Evolutionary conservation across 257 asterid genomes (phyloP).

Genomic region (Solanum paucissectum): DNA sequence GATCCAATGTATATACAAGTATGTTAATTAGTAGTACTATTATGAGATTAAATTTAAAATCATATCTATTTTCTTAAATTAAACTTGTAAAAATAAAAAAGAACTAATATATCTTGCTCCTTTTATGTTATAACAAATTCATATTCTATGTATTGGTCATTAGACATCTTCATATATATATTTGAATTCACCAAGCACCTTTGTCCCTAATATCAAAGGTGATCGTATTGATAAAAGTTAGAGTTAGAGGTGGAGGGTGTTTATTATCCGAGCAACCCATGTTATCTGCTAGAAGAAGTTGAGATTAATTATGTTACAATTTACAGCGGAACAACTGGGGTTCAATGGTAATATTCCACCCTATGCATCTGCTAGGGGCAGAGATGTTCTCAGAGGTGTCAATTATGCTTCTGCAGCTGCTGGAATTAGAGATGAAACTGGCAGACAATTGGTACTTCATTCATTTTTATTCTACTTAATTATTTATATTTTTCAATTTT

Average conservation of each 20-base stretch:
- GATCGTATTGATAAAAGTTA: neutral
- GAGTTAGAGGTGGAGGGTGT: neutral
- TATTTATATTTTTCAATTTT: too few relatives aligned
- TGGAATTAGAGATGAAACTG: conserved; percentile 33
- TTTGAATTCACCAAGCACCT: neutral
- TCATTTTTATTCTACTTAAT: too few relatives aligned
- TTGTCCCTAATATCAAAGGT: neutral
- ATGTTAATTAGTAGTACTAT: neutral
- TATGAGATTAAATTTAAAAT: neutral
- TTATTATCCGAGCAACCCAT: accelerated
- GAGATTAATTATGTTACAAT: neutral
- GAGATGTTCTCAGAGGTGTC: conserved; percentile 23
- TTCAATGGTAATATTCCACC: conserved; percentile 25
- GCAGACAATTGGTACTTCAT: conserved; percentile 7
- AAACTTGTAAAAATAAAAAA: neutral
- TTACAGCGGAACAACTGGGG: conserved; percentile 26
- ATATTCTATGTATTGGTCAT: neutral
- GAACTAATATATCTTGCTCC: neutral
- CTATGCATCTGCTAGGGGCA: conserved; percentile 19
- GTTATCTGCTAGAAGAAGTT: neutral
- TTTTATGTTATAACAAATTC: neutral
- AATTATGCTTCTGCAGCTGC: conserved; percentile 43
- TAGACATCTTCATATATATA: neutral
- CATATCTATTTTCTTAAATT: neutral
- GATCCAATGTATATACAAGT: neutral